Evolutionary conservation across 1,284 basidiomycete species (phyloP).

Genomic region (Sphaerobolus stellatus): DNA sequence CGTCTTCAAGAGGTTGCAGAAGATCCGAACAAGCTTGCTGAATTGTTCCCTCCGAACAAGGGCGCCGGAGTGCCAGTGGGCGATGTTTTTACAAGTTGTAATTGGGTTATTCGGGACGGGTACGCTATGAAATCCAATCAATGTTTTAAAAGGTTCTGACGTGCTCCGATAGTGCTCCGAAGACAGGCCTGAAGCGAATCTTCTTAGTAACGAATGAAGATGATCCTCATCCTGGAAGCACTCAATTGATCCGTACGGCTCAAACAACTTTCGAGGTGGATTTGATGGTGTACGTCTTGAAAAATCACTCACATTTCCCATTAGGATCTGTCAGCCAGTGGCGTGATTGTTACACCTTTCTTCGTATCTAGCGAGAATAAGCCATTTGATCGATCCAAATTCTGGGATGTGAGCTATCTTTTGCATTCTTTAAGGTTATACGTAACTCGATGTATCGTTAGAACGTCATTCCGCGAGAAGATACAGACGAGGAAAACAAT

Average conservation of each 20-base stretch:
- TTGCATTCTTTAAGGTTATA: slow-evolving; percentile 8
- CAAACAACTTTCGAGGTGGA: slow-evolving; percentile 67
- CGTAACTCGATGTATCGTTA: slow-evolving; percentile 33
- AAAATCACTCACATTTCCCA: slow-evolving; percentile 7
- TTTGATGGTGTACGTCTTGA: slow-evolving; percentile 3
- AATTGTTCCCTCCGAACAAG: slow-evolving; percentile 59
- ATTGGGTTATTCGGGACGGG: slow-evolving; percentile 86
- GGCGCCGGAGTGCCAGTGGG: slow-evolving; percentile 66
- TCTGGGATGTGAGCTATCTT: slow-evolving; percentile 72
- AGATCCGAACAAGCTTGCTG: slow-evolving; percentile 52
- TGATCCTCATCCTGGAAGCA: slow-evolving; percentile 51
- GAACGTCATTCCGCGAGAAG: slow-evolving; percentile 57
- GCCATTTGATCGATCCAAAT: slow-evolving; percentile 72
- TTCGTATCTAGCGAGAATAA: slow-evolving; percentile 79
- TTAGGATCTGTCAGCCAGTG: slow-evolving; percentile 81
- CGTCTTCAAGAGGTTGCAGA: slow-evolving; percentile 51
- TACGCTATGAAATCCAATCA: slow-evolving; percentile 35
- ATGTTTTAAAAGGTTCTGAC: background rate
- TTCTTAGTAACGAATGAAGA: slow-evolving; percentile 95
- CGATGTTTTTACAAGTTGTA: slow-evolving; percentile 84
- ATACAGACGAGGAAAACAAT: slow-evolving; percentile 47
- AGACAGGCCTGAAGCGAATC: slow-evolving; percentile 85
- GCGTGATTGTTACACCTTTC: slow-evolving; percentile 86
- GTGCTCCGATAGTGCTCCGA: slow-evolving; percentile 60
- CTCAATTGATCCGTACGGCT: slow-evolving; percentile 62